phyloP scores from a whole-genome alignment of 306 rosid genomes.

The Dryas octopetala region DNA sequence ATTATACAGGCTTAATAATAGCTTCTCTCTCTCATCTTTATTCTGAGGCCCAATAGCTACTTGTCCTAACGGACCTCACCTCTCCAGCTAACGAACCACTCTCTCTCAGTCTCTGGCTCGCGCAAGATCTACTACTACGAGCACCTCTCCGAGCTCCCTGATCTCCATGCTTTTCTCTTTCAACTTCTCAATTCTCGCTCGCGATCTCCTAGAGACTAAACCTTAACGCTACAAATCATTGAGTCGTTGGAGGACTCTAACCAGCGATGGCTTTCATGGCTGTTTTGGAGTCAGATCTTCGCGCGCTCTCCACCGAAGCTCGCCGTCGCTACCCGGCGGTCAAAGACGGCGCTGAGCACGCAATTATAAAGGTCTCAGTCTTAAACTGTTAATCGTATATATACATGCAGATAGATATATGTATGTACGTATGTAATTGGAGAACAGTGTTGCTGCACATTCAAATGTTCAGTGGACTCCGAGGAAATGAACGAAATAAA shows the following conservation, averaged over 20 bases:
- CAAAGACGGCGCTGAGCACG: constrained; percentile 95
- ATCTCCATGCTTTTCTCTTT: constrained; percentile 13
- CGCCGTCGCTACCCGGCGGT: constrained; percentile 97
- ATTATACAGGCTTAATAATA: no score
- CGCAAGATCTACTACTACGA: constrained; percentile 41
- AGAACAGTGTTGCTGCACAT: background rate
- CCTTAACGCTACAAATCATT: constrained; percentile 12
- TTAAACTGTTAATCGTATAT: background rate
- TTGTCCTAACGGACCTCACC: background rate
- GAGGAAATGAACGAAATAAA: background rate
- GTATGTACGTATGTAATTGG: background rate
- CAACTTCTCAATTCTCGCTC: background rate
- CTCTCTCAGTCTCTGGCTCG: constrained; percentile 5
- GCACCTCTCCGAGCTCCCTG: constrained; percentile 11
- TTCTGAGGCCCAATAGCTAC: background rate
- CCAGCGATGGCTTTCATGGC: constrained; percentile 95
- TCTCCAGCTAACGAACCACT: constrained; percentile 25
- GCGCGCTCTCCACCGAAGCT: constrained; percentile 96
- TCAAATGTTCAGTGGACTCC: background rate
- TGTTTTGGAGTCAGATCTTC: constrained; percentile 97
- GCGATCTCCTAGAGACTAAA: constrained; percentile 7
- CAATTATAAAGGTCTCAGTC: constrained; percentile 74
- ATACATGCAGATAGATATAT: background rate
- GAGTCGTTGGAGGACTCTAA: constrained; percentile 6
- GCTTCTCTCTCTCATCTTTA: no score